These are phyloP conservation scores for Mucor saturninus DNA, from an alignment of 371 early-diverging fungal genomes.

Conservation along the genomic window DNA sequence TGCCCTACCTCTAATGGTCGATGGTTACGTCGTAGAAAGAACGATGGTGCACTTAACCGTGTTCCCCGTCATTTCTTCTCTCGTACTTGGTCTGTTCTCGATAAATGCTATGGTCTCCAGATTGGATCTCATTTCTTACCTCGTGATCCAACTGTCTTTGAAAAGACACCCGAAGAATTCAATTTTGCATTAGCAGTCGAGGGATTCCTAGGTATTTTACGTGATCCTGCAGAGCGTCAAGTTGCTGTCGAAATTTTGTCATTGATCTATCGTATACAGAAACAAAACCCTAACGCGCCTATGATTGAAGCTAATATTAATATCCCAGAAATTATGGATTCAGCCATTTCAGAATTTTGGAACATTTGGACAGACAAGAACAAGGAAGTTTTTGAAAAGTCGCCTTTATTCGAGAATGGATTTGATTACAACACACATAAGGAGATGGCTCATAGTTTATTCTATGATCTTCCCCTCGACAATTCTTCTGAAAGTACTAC, in stretches of 20 bases:
- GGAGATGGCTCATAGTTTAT: constrained; percentile 68
- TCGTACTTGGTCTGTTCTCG: constrained; percentile 74
- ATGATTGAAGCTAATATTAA: constrained; percentile 62
- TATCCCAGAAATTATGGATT: constrained; percentile 64
- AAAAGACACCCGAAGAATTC: constrained; percentile 86
- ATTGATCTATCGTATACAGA: constrained; percentile 65
- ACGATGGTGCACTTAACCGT: constrained; percentile 87
- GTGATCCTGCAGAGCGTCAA: constrained; percentile 88
- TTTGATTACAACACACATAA: constrained; percentile 67
- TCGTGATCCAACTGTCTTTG: constrained; percentile 83
- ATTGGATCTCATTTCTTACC: constrained; percentile 66
- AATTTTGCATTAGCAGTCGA: constrained; percentile 82
- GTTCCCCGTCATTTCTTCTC: constrained; percentile 83
- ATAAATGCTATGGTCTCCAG: constrained; percentile 60
- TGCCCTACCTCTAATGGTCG: constrained; percentile 72
- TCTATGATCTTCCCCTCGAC: constrained; percentile 81
- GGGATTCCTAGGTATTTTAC: constrained; percentile 65
- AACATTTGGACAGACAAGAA: constrained; percentile 62
- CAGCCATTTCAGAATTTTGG: constrained; percentile 76
- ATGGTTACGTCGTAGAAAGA: constrained; percentile 81
- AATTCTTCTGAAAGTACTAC: constrained; percentile 69
- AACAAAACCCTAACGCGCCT: constrained; percentile 65
- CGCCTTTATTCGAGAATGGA: constrained; percentile 32
- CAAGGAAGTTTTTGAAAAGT: constrained; percentile 30
- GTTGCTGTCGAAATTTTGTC: constrained; percentile 76